phyloP scores from a whole-genome alignment of 495 filamentous ascomycete genomes.

The Penicillium bialowiezense region DNA sequence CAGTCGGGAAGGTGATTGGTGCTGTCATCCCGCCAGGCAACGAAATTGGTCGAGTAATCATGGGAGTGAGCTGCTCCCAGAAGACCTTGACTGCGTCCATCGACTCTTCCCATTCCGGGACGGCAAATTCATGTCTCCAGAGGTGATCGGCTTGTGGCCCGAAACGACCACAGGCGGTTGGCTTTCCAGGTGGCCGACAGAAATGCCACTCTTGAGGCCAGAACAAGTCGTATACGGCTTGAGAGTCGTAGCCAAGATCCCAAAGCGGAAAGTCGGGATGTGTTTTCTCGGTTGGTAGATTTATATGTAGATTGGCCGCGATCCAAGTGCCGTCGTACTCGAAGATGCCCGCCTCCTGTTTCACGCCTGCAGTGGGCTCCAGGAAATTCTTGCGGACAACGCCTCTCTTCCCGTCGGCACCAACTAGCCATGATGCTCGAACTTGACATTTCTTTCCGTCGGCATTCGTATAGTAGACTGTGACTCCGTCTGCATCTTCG shows the following conservation, averaged over 20 bases:
- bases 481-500: constrained; percentile 18
- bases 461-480: constrained; percentile 26
- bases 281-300: constrained; percentile 35
- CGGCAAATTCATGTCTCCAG: too few relatives aligned
- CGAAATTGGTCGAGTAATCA: too few relatives aligned
- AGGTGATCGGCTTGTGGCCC: too few relatives aligned
- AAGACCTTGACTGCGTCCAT: too few relatives aligned
- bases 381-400: constrained; percentile 43
- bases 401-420: constrained; percentile 46
- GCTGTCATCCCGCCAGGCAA: too few relatives aligned
- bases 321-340: constrained; percentile 44
- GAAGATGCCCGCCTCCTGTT: constrained; percentile 11
- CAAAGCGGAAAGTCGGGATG: constrained; percentile 45
- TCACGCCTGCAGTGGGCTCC: constrained; percentile 31
- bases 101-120: too few relatives aligned
- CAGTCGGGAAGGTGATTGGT: constrained; percentile 32
- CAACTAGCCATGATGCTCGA: constrained; percentile 31
- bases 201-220: constrained; percentile 42
- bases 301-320: constrained; percentile 40
- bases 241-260: constrained; percentile 36
- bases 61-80: too few relatives aligned
- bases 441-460: constrained; percentile 16
- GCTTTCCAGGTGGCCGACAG: too few relatives aligned
- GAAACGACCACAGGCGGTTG: too few relatives aligned
- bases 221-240: constrained; percentile 42